Evolutionary conservation across 2,329 filamentous ascomycete genomes (phyloP).

Genomic region (Fusarium sororula): DNA sequence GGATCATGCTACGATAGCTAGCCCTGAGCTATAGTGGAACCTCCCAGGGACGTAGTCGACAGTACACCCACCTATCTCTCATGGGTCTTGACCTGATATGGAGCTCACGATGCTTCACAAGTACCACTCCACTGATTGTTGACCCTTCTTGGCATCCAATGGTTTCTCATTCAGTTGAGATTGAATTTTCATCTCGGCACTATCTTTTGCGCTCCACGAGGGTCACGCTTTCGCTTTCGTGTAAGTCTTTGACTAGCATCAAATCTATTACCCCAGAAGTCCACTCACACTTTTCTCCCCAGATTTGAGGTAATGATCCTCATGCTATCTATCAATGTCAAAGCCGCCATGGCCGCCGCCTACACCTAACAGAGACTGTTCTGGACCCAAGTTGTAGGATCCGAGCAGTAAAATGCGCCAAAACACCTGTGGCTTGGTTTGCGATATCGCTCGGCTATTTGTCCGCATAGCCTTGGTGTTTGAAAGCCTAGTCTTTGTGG

Average conservation of each 20-base stretch:
- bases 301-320: slow-evolving; percentile 27
- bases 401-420: slow-evolving; percentile 5
- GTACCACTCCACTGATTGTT: slow-evolving; percentile 11
- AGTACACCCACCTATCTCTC: slow-evolving; percentile 1
- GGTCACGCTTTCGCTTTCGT: neutral
- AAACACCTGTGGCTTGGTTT: neutral
- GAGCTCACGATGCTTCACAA: slow-evolving; percentile 41
- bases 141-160: slow-evolving; percentile 9
- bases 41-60: slow-evolving; percentile 2
- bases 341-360: slow-evolving; percentile 5
- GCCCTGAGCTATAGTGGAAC: slow-evolving; percentile 33
- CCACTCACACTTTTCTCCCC: slow-evolving; percentile 41
- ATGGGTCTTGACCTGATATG: slow-evolving; percentile 27
- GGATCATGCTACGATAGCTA: slow-evolving; percentile 31
- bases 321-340: neutral
- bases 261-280: slow-evolving; percentile 35
- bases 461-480: slow-evolving; percentile 11
- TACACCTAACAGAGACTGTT: slow-evolving; percentile 5
- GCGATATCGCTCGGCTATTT: slow-evolving; percentile 30
- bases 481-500: slow-evolving; percentile 33
- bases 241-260: slow-evolving; percentile 8
- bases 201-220: slow-evolving; percentile 9
- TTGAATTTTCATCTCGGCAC: slow-evolving; percentile 28
- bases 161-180: slow-evolving; percentile 23
- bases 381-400: slow-evolving; percentile 7